Evolutionary conservation across 1,284 basidiomycete genomes (phyloP).

Genomic region (Leccinum griseonigrum): DNA sequence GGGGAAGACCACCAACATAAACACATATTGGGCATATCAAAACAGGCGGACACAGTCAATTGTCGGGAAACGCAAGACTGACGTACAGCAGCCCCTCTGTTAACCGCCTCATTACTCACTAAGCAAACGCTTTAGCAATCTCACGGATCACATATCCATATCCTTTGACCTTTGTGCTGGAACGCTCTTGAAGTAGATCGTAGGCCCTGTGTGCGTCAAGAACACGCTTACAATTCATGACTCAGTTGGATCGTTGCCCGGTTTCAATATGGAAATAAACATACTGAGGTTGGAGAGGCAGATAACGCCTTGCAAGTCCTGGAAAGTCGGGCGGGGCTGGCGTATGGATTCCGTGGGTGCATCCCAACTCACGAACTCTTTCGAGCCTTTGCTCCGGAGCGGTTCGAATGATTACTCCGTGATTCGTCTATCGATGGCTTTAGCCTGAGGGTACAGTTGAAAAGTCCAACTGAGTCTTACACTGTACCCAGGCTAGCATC

Average conservation of each 20-base stretch:
- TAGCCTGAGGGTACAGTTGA: too few species aligned
- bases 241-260: neutral
- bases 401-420: neutral
- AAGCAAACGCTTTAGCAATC: conserved; percentile 3
- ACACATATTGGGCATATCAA: neutral
- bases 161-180: conserved; percentile 60
- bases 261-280: conserved; percentile 22
- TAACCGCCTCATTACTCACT: conserved; percentile 50
- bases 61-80: conserved; percentile 56
- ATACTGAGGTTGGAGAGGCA: conserved; percentile 61
- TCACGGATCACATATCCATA: neutral
- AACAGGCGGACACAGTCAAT: conserved; percentile 86
- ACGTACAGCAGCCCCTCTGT: conserved; percentile 75
- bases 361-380: conserved; percentile 41
- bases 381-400: too few species aligned
- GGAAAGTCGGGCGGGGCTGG: conserved; percentile 61
- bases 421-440: too few species aligned
- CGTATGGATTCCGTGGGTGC: conserved; percentile 64
- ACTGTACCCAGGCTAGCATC: too few species aligned
- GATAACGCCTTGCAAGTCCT: conserved; percentile 56
- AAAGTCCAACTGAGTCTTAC: too few species aligned
- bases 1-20: too few species aligned
- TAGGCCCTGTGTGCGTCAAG: conserved; percentile 34
- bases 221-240: conserved; percentile 30
- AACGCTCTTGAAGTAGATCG: conserved; percentile 74